Percentiles rank a stretch among this genome's conserved stretches.
These are phyloP conservation scores for Naganishia vishniacii DNA, from an alignment of 768 basidiomycete species.

Conservation along the genomic window DNA sequence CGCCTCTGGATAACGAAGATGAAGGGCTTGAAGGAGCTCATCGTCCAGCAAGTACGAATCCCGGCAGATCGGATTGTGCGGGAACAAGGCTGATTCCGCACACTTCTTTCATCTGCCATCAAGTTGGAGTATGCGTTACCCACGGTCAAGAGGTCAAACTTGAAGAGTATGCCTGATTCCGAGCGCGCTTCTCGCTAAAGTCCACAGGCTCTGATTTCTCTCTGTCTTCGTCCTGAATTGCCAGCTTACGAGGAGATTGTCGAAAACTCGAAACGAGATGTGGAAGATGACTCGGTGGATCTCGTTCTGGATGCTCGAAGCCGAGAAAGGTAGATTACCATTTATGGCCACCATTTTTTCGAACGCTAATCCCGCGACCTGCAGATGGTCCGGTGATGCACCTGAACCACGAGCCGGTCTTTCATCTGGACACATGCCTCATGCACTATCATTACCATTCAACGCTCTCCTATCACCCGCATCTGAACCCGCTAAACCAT, in stretches of 20 bases:
- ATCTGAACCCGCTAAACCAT: slow-evolving; percentile 50
- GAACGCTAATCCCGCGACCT: not conserved
- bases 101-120: not conserved
- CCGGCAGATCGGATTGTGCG: not conserved
- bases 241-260: slow-evolving; percentile 77
- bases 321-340: slow-evolving; percentile 60
- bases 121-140: slow-evolving; percentile 25
- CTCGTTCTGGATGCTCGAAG: slow-evolving; percentile 84
- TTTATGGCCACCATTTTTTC: not conserved
- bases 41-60: not conserved
- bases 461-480: slow-evolving; percentile 60
- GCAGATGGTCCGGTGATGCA: slow-evolving; percentile 70
- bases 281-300: slow-evolving; percentile 52
- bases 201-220: not conserved
- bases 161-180: not conserved
- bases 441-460: slow-evolving; percentile 80
- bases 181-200: too few species aligned
- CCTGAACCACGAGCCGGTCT: slow-evolving; percentile 86
- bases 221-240: not conserved
- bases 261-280: slow-evolving; percentile 58
- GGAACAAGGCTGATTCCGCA: not conserved
- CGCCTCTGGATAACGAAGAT: not conserved
- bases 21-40: not conserved
- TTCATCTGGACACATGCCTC: slow-evolving; percentile 85
- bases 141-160: not conserved